phyloP scores from a whole-genome alignment of 495 filamentous ascomycete genomes.

The Aspergillus campestris region DNA sequence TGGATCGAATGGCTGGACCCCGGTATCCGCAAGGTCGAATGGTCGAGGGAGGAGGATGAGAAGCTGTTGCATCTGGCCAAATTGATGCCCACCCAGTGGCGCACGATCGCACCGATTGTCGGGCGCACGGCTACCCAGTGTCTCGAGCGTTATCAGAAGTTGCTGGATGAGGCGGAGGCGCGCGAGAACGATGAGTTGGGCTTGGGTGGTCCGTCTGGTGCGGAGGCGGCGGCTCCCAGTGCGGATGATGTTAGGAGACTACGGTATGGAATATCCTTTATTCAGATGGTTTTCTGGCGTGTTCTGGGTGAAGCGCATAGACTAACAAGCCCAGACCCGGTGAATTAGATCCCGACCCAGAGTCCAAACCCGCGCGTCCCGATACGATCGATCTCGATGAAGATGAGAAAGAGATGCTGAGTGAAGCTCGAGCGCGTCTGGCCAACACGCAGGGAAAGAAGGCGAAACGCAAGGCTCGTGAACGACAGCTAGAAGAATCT shows the following conservation, averaged over 20 bases:
- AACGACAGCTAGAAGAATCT: conserved; percentile 92
- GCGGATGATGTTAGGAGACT: conserved; percentile 89
- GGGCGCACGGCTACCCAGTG: conserved; percentile 95
- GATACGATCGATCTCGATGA: conserved; percentile 98
- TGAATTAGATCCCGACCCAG: conserved; percentile 91
- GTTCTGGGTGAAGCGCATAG: no score
- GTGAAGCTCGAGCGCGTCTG: conserved; percentile 89
- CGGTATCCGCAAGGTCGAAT: conserved; percentile 95
- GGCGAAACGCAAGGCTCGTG: conserved; percentile 93
- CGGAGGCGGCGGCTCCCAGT: conserved; percentile 77
- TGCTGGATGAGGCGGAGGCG: conserved; percentile 91
- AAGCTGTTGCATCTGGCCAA: conserved; percentile 93
- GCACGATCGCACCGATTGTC: conserved; percentile 94
- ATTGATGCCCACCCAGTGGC: conserved; percentile 98
- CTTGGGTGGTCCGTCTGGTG: conserved; percentile 77
- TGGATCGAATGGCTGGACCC: conserved; percentile 99
- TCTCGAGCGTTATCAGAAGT: conserved; percentile 90
- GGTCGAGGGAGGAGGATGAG: conserved; percentile 98
- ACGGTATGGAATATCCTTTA: conserved; percentile 33
- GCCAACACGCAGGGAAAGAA: conserved; percentile 99
- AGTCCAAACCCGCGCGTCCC: conserved; percentile 92
- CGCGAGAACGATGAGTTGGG: conserved; percentile 78
- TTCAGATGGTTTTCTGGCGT: background rate
- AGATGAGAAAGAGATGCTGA: conserved; percentile 99
- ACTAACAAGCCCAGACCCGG: conserved; percentile 49